phyloP scores from a whole-genome alignment of 805 yeast genomes.

The Hanseniaspora guilliermondii region DNA sequence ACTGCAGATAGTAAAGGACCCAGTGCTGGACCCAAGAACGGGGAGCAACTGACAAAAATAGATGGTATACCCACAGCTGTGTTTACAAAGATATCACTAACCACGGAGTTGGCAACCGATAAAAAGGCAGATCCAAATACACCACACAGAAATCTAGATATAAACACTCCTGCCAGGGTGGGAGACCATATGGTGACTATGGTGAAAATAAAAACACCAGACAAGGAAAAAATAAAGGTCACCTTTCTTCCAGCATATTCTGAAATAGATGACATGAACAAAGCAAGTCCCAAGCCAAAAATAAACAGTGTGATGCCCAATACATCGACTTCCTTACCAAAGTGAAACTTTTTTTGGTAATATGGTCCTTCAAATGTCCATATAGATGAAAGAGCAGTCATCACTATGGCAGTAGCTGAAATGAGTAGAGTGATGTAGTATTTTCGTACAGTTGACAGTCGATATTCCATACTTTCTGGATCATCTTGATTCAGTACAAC shows the following conservation, averaged over 20 bases:
- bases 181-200: constrained; percentile 42
- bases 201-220: constrained; percentile 49
- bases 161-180: constrained; percentile 50
- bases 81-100: constrained; percentile 57
- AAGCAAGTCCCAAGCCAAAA: constrained; percentile 60
- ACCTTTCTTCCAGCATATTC: constrained; percentile 52
- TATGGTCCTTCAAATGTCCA: constrained; percentile 52
- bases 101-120: constrained; percentile 64
- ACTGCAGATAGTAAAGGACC: constrained; percentile 57
- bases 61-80: constrained; percentile 55
- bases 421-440: constrained; percentile 45
- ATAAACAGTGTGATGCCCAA: constrained; percentile 52
- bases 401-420: constrained; percentile 44
- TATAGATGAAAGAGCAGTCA: constrained; percentile 57
- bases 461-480: constrained; percentile 26
- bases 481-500: constrained; percentile 11
- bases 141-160: constrained; percentile 57
- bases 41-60: constrained; percentile 51
- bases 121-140: constrained; percentile 64
- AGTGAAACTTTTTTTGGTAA: constrained; percentile 35
- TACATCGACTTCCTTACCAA: constrained; percentile 44
- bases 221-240: constrained; percentile 48
- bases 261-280: constrained; percentile 55
- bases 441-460: constrained; percentile 37
- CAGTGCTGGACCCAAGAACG: constrained; percentile 56